A percentile compares a stretch with the other conserved stretches of the same genome.
Evolutionary conservation across 805 yeast genomes (phyloP).

Genomic region (Saccharomycopsis synnaedendra): DNA sequence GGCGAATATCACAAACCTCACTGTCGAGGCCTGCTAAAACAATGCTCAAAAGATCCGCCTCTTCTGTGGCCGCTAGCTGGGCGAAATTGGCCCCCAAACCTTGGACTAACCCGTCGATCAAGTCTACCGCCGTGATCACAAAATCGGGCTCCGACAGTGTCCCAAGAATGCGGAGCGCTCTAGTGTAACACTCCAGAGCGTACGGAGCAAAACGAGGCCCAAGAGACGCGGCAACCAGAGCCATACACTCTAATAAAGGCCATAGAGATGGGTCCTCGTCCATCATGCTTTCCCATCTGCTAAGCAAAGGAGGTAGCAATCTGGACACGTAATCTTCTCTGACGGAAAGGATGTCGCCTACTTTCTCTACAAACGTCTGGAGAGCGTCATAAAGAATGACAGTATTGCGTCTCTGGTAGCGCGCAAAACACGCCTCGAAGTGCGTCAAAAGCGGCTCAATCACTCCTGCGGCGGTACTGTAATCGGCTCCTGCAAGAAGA

Average conservation of each 20-base stretch:
- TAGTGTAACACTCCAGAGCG: constrained; percentile 74
- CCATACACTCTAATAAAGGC: constrained; percentile 89
- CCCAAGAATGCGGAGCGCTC: constrained; percentile 58
- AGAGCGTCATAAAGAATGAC: constrained; percentile 81
- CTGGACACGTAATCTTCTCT: constrained; percentile 47
- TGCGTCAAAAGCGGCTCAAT: constrained; percentile 57
- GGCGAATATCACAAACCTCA: constrained; percentile 79
- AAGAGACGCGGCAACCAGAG: constrained; percentile 78
- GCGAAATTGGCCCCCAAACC: constrained; percentile 62
- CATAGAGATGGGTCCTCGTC: constrained; percentile 82
- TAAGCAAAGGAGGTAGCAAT: constrained; percentile 71
- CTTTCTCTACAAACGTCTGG: constrained; percentile 76
- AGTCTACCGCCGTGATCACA: constrained; percentile 76
- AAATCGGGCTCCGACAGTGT: constrained; percentile 85
- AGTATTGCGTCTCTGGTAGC: constrained; percentile 75
- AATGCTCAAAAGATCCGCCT: constrained; percentile 42
- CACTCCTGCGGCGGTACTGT: constrained; percentile 47
- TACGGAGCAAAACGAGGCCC: constrained; percentile 81
- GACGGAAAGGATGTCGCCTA: constrained; percentile 44
- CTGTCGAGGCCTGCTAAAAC: constrained; percentile 65
- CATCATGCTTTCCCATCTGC: constrained; percentile 62
- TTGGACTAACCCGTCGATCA: constrained; percentile 87
- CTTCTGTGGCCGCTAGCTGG: constrained; percentile 20
- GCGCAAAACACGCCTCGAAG: constrained; percentile 60
- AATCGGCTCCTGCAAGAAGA: constrained; percentile 68